phyloP scores from a whole-genome alignment of 2,329 filamentous ascomycete species.

The Beauveria sp. region DNA sequence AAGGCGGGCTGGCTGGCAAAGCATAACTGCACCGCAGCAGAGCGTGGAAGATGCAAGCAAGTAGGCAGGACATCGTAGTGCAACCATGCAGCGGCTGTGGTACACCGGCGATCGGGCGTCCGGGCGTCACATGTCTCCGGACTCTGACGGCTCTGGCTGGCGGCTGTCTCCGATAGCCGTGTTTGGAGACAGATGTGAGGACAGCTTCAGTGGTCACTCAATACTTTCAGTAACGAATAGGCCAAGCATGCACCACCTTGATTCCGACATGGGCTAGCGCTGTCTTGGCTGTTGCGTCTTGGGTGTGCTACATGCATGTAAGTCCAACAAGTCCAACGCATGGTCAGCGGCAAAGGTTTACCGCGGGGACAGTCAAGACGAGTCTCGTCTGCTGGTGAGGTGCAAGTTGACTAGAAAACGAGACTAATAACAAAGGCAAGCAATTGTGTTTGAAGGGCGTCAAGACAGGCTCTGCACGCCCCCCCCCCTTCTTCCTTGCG shows the following conservation, averaged over 20 bases:
- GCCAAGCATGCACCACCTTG: neutral
- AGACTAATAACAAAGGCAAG: neutral
- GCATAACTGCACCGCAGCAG: neutral
- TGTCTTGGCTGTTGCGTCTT: neutral
- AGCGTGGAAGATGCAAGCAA: neutral
- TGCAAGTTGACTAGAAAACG: neutral
- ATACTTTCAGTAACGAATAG: neutral
- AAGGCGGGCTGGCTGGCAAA: neutral
- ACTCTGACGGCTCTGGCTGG: neutral
- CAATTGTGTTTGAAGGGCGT: neutral
- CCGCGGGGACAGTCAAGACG: neutral
- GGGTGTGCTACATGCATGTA: neutral
- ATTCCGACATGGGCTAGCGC: neutral
- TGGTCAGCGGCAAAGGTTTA: neutral
- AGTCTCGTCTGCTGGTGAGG: neutral
- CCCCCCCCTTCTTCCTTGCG: neutral
- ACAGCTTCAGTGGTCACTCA: neutral
- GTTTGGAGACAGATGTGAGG: neutral
- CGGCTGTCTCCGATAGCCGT: neutral
- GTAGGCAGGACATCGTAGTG: neutral
- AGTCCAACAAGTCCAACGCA: neutral
- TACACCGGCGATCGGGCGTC: neutral
- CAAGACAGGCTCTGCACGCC: neutral
- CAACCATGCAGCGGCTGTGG: neutral
- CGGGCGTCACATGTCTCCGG: neutral